Percentiles rank a stretch among this genome's conserved stretches.
Evolutionary conservation across 305 asterid genomes (phyloP).

Genomic region (Solanum hybrid): DNA sequence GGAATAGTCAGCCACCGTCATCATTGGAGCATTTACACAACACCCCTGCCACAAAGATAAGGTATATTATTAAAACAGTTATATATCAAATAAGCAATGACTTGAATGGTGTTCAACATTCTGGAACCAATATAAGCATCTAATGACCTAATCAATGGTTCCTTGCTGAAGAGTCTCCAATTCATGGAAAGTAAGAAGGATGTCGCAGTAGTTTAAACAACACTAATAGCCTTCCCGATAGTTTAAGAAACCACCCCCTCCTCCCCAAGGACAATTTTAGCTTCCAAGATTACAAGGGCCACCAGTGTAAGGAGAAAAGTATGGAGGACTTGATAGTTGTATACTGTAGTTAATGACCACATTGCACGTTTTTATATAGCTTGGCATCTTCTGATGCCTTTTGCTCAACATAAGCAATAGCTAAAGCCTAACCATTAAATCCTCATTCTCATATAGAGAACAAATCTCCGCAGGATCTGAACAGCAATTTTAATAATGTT

Average conservation of each 20-base stretch:
- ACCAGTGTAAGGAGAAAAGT: background rate
- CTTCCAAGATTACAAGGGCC: background rate
- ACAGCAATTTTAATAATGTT: background rate
- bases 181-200: background rate
- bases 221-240: background rate
- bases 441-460: background rate
- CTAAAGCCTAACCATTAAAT: background rate
- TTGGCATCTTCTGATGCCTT: background rate
- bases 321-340: background rate
- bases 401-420: background rate
- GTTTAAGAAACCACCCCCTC: background rate
- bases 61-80: background rate
- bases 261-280: background rate
- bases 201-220: background rate
- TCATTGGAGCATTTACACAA: constrained; percentile 99
- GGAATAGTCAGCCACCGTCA: constrained; percentile 96
- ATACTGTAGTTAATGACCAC: background rate
- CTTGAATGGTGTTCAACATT: background rate
- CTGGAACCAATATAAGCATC: background rate
- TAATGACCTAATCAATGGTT: background rate
- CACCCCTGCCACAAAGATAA: constrained; percentile 51
- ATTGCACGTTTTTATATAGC: background rate
- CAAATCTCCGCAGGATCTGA: background rate
- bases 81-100: background rate
- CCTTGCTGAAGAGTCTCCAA: background rate